Base-by-base conservation (phyloP, 345 rosid species). In the Gossypium raimondii region DNA sequence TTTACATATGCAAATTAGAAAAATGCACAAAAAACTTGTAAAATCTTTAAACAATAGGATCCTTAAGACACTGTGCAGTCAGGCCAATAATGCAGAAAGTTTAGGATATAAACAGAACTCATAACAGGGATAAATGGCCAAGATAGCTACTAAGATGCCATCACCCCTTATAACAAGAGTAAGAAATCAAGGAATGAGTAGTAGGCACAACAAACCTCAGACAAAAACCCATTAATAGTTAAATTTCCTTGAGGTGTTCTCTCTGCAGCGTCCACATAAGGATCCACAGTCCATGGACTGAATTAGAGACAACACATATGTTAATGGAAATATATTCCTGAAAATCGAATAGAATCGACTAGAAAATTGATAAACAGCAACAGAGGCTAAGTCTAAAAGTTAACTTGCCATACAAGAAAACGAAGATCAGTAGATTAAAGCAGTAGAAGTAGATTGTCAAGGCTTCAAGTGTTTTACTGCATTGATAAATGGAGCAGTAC, bases 261-360 rank as follows among this genome's bases (percentile, higher is more conserved):
- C 86, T 89, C 97, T 75, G 83, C 86, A 52, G 89, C 92, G 83
- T 87, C 85, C 79, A 82, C 81, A 61, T 86, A 92, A 27, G 96
- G 91, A 74, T 79, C 86, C 68, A 75, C 85, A 78, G 43, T 59
- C 96, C 93, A 92, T 48, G 97, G 97, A 81, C 96, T 92, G 89
- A 83, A 82, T 79, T 9, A 73, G 41, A 77, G 63, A 81, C 75
- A 29, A 55, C 45, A 64, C 14, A 62, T 59, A 73, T 17, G 56
- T 47, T 70, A 52, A 27, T 70, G 34, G 44, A 52, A 70, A 51
- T 29, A 70, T 52, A 70, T 27, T 70, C 14, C 10, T 5, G 25
- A 52, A n/a, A 52, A 17, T 17, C 25, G n/a, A 51, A 51, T 27
- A 16, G 73, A 16, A 51, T 27, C 17, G 6, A 25, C 5, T 11